phyloP scores from a whole-genome alignment of 2,329 filamentous ascomycete genomes.

The Trichothecium sympodiale region DNA sequence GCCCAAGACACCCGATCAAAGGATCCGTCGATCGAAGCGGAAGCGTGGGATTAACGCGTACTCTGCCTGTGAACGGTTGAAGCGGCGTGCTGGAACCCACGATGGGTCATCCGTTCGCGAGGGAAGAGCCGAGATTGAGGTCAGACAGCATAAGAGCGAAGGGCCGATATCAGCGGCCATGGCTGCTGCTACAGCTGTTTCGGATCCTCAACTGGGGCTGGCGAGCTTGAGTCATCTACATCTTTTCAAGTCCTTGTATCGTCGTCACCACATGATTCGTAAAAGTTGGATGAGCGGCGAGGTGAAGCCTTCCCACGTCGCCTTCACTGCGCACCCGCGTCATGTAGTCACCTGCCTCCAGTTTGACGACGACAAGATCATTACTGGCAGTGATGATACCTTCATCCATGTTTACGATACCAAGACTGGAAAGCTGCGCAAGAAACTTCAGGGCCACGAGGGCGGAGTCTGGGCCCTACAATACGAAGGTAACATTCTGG shows the following conservation, averaged over 20 bases:
- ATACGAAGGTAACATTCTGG: slow-evolving; percentile 88
- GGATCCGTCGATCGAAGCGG: slow-evolving; percentile 31
- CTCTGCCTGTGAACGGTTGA: slow-evolving; percentile 36
- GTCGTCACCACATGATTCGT: slow-evolving; percentile 81
- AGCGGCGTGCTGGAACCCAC: slow-evolving; percentile 39
- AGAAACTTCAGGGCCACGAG: slow-evolving; percentile 83
- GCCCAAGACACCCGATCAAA: slow-evolving; percentile 20
- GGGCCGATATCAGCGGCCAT: slow-evolving; percentile 80
- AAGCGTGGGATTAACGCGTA: slow-evolving; percentile 40
- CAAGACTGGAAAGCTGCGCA: slow-evolving; percentile 77
- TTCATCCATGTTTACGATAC: slow-evolving; percentile 98
- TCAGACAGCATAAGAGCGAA: slow-evolving; percentile 51
- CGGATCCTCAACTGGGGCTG: slow-evolving; percentile 70
- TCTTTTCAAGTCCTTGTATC: slow-evolving; percentile 92
- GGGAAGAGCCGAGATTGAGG: slow-evolving; percentile 26
- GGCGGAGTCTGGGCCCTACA: slow-evolving; percentile 96
- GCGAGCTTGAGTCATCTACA: slow-evolving; percentile 73
- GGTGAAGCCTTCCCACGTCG: slow-evolving; percentile 79
- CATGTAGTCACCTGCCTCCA: slow-evolving; percentile 97
- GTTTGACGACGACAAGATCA: slow-evolving; percentile 95
- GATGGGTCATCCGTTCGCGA: slow-evolving; percentile 31
- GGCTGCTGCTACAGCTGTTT: slow-evolving; percentile 71
- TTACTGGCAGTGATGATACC: slow-evolving; percentile 95
- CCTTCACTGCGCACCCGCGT: slow-evolving; percentile 89
- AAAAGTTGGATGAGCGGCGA: slow-evolving; percentile 85